Evolutionary conservation across 2,329 filamentous ascomycete species (phyloP).

Genomic region (Pseudogymnoascus sp.): DNA sequence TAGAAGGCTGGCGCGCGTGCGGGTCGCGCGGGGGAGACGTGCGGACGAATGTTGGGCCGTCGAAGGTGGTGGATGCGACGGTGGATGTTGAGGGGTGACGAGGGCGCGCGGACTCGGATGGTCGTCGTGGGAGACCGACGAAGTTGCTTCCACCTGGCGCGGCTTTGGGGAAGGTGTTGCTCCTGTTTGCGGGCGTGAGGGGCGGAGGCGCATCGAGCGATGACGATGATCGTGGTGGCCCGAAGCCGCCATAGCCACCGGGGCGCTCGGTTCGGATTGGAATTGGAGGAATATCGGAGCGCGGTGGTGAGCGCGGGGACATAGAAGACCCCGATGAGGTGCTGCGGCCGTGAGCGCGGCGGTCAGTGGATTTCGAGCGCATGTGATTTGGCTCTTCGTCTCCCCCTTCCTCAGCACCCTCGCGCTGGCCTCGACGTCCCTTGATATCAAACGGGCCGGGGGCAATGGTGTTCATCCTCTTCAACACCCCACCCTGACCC

Average conservation of each 20-base stretch:
- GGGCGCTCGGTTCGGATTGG: conserved; percentile 26
- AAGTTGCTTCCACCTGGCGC: background rate
- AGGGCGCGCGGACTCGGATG: background rate
- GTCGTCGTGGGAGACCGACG: background rate
- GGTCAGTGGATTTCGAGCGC: background rate
- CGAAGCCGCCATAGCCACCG: conserved; percentile 51
- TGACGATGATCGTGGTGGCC: conserved; percentile 30
- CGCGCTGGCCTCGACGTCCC: conserved; percentile 26
- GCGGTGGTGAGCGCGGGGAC: background rate
- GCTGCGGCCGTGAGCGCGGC: background rate
- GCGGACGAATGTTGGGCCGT: background rate
- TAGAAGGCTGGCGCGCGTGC: background rate
- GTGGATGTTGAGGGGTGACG: background rate
- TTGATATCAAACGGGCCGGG: conserved; percentile 55
- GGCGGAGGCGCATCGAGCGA: background rate
- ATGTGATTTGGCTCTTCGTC: background rate
- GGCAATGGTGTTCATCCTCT: conserved; percentile 56
- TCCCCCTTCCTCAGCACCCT: conserved; percentile 16
- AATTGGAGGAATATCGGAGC: background rate
- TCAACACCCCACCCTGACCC: conserved; percentile 40
- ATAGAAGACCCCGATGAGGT: background rate
- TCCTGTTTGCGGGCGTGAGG: background rate
- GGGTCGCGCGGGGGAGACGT: background rate
- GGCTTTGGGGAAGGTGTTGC: background rate
- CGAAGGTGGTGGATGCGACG: background rate